phyloP scores from a whole-genome alignment of 2,329 filamentous ascomycete genomes.

The Didymella sp. region DNA sequence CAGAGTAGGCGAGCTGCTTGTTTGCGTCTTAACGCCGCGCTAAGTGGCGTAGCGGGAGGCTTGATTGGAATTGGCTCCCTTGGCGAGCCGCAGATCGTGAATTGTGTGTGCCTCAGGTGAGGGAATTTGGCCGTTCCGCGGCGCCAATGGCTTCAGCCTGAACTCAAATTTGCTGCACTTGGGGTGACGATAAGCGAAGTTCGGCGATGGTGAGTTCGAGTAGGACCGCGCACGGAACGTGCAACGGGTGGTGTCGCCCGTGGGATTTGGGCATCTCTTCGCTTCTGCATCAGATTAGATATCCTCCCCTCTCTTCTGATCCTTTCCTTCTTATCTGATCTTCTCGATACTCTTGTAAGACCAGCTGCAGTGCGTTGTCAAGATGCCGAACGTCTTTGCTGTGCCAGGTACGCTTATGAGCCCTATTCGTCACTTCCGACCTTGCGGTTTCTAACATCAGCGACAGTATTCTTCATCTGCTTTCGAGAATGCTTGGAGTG shows the following conservation, averaged over 20 bases:
- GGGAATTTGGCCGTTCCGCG: slow-evolving; percentile 6
- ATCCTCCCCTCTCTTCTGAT: not conserved
- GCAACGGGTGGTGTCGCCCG: slow-evolving; percentile 5
- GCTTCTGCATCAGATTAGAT: slow-evolving; percentile 38
- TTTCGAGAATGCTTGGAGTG: slow-evolving; percentile 87
- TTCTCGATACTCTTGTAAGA: not conserved
- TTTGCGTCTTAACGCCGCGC: slow-evolving; percentile 18
- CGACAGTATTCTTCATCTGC: slow-evolving; percentile 83
- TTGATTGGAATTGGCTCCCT: slow-evolving; percentile 35
- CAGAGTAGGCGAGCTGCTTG: slow-evolving; percentile 27
- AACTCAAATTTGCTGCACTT: slow-evolving; percentile 11
- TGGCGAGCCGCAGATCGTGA: slow-evolving; percentile 24
- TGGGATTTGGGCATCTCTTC: not conserved
- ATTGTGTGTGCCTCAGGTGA: slow-evolving; percentile 6
- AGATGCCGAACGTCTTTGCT: slow-evolving; percentile 73
- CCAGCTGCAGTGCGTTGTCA: slow-evolving; percentile 13
- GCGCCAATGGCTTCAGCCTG: slow-evolving; percentile 2
- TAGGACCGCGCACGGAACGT: slow-evolving; percentile 1
- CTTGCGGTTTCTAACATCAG: slow-evolving; percentile 1
- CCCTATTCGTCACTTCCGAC: not conserved
- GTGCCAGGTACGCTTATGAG: slow-evolving; percentile 62
- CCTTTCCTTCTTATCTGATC: slow-evolving; percentile 7
- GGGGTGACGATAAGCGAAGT: not conserved
- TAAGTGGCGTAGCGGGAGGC: slow-evolving; percentile 25
- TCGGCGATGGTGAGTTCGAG: not conserved